These are phyloP conservation scores for Saccharomyces hybrid DNA, from an alignment of 1,139 yeast genomes.

Conservation along the genomic window DNA sequence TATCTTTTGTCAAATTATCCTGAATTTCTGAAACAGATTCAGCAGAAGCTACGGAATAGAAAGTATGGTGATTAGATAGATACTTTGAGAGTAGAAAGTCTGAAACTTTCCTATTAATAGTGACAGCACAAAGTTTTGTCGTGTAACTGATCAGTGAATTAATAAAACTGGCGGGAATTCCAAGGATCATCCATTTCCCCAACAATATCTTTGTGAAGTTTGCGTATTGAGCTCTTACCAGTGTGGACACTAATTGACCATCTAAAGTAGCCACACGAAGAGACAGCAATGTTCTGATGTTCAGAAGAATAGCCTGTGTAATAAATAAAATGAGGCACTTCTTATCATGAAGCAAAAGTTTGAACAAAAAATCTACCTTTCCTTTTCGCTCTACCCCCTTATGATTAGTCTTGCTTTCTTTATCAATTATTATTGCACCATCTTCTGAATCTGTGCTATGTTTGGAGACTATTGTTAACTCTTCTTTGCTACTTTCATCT, in stretches of 20 bases:
- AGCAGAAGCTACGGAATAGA: constrained; percentile 26
- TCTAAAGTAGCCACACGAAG: constrained; percentile 81
- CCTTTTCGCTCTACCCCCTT: constrained; percentile 3
- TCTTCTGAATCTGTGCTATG: constrained; percentile 3
- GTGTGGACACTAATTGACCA: constrained; percentile 76
- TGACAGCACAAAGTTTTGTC: constrained; percentile 58
- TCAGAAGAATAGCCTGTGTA: constrained; percentile 54
- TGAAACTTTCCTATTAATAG: constrained; percentile 62
- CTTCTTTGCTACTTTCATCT: neutral
- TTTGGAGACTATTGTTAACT: neutral
- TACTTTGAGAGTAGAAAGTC: constrained; percentile 48
- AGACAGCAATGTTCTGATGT: constrained; percentile 66
- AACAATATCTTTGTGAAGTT: constrained; percentile 53
- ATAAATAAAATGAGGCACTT: constrained; percentile 34
- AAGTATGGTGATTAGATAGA: constrained; percentile 27
- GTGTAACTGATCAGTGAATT: constrained; percentile 69
- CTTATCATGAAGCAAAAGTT: constrained; percentile 24
- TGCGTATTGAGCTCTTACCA: constrained; percentile 63
- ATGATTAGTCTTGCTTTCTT: constrained; percentile 1
- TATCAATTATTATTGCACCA: neutral
- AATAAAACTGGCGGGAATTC: constrained; percentile 79
- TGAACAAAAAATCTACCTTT: constrained; percentile 19
- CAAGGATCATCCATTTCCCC: constrained; percentile 74
- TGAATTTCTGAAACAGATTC: constrained; percentile 22
- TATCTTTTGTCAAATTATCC: constrained; percentile 40